Conservation (phyloP, 148 eudicot species). For the Arctostaphylos glauca region DNA sequence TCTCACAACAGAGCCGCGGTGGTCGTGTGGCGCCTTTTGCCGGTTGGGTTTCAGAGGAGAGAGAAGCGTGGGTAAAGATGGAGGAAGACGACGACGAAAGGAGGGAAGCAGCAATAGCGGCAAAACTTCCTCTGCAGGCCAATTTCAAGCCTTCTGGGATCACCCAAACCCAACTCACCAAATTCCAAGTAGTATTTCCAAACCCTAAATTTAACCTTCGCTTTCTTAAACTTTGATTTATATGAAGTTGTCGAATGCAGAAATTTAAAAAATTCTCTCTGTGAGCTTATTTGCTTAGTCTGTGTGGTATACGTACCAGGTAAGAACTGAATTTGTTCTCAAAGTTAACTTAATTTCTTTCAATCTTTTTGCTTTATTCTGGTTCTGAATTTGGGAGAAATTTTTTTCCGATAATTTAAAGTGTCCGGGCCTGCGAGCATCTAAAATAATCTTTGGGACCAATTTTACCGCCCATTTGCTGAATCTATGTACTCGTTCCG, state of each 20-base stretch:
- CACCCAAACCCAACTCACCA: conserved; percentile 54
- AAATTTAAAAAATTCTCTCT: neutral
- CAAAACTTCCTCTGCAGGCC: conserved; percentile 33
- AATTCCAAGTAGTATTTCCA: conserved; percentile 59
- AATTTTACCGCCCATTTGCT: no score
- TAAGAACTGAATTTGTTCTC: neutral
- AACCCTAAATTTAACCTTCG: neutral
- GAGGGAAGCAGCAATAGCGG: conserved; percentile 48
- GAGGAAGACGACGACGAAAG: conserved; percentile 35
- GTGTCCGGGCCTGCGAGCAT: no score
- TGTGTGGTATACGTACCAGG: no score
- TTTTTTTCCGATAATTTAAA: no score
- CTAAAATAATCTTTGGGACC: no score
- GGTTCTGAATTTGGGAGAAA: neutral
- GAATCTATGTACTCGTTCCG: no score
- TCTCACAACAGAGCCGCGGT: no score
- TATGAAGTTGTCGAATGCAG: neutral
- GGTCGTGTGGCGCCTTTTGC: neutral
- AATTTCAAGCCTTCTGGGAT: conserved; percentile 42
- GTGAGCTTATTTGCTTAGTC: neutral
- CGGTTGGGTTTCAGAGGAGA: neutral
- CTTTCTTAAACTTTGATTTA: neutral
- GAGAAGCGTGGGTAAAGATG: conserved; percentile 7
- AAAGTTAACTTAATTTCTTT: neutral
- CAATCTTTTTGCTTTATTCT: neutral